Evolutionary conservation across 352 stramenopile genomes (phyloP).

Genomic region (Globisporangium polare): DNA sequence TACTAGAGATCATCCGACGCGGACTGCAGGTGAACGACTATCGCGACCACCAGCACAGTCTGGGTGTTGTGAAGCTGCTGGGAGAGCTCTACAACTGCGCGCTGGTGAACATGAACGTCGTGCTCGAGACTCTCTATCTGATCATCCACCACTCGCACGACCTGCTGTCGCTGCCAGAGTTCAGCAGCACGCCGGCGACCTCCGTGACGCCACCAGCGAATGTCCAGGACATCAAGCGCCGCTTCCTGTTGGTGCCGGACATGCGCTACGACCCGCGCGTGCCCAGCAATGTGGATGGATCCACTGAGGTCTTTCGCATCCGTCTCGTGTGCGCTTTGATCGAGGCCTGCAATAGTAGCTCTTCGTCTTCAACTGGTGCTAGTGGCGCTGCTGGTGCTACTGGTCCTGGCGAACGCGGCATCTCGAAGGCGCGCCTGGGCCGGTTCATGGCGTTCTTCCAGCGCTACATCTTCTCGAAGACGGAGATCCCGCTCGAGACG

Average conservation of each 20-base stretch:
- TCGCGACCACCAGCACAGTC: slow-evolving; percentile 90
- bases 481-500: slow-evolving; percentile 92
- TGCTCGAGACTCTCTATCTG: slow-evolving; percentile 93
- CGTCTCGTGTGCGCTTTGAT: slow-evolving; percentile 93
- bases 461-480: slow-evolving; percentile 96
- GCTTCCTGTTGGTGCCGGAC: slow-evolving; percentile 65
- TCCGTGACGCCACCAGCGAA: slow-evolving; percentile 17
- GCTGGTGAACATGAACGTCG: slow-evolving; percentile 88
- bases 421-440: slow-evolving; percentile 81
- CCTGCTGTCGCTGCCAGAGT: slow-evolving; percentile 70
- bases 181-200: slow-evolving; percentile 25
- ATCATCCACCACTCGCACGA: slow-evolving; percentile 96
- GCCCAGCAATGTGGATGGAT: slow-evolving; percentile 85
- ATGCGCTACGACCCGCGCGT: slow-evolving; percentile 87
- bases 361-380: background rate
- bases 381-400: slow-evolving; percentile 3
- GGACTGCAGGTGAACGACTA: slow-evolving; percentile 89
- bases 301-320: slow-evolving; percentile 91
- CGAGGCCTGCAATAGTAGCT: slow-evolving; percentile 60
- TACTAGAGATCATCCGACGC: slow-evolving; percentile 91
- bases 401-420: slow-evolving; percentile 67
- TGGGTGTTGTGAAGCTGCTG: slow-evolving; percentile 92
- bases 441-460: slow-evolving; percentile 94
- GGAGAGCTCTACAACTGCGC: slow-evolving; percentile 92
- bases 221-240: slow-evolving; percentile 56